Base-by-base conservation (phyloP, 345 rosid species). In the Angophora floribunda region DNA sequence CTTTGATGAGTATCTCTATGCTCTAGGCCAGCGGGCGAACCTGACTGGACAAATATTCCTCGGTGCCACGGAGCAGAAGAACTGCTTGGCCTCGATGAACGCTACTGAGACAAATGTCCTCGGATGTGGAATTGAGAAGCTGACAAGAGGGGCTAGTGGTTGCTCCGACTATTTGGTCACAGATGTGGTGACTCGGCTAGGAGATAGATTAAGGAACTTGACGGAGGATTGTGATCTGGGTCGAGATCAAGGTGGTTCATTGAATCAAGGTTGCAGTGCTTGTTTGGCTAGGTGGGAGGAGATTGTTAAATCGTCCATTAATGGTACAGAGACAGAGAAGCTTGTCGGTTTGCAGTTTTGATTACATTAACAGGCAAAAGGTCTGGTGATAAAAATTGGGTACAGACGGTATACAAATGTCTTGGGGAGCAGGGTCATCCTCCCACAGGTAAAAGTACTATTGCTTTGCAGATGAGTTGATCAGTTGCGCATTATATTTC, bases 281-380 rank as follows among this genome's bases (percentile, higher is more conserved):
- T 95, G 97, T 87, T 50, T 65, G 51, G 88, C 88, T 86, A 88
- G 82, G 44, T 94, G 95, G 95, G 88, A 90, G 86, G 92, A 89
- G 82, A 91, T 92, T 26, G 86, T 86, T 57, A 90, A 87, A 88
- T 87, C 91, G 55, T 86, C 87, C 1, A 82, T 86, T 41, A 44
- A 87, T 53, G 90, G 51, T 21, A 80, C 19, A 6, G 85, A 89
- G 41, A 49, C 67, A n/a, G 51, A 28, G 2, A 87, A 85, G 49
- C 80, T 16, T 65, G 95, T 78, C 90, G 91, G 82, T 92, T 92
- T 91, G 93, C 94, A 28, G 90, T 90, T 13, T 44, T 95, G 89
- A 87, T 95, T 14, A 89, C 93, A 22, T 57, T 94, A 87, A 91
- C 89, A 53, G 90, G 97, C 86, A 86, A 78, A 52, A 51, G 57